Conservation (phyloP, 306 rosid genomes). For the Urtica urens region DNA sequence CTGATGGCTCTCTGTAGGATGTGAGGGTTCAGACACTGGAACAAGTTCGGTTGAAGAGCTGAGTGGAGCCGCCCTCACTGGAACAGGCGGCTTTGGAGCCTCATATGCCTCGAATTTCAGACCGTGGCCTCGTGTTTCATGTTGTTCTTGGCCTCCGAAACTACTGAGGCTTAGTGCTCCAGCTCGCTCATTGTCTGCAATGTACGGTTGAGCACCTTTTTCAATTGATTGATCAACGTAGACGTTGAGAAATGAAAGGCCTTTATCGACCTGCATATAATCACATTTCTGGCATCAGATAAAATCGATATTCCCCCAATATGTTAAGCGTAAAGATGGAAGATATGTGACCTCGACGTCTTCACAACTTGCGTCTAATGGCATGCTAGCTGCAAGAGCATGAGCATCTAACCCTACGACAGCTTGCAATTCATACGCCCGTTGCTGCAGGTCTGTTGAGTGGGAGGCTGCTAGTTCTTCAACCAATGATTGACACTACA, state of each 20-base stretch:
- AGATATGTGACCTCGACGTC: constrained; percentile 54
- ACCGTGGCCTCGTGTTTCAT: constrained; percentile 45
- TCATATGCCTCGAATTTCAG: constrained; percentile 84
- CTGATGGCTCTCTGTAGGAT: constrained; percentile 45
- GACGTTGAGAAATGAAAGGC: constrained; percentile 53
- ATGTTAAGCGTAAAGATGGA: background rate
- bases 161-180: constrained; percentile 32
- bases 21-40: constrained; percentile 50
- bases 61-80: constrained; percentile 30
- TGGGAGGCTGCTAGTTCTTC: constrained; percentile 79
- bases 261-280: constrained; percentile 49
- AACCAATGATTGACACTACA: constrained; percentile 64
- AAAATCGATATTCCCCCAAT: background rate
- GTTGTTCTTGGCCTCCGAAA: constrained; percentile 48
- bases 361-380: constrained; percentile 71
- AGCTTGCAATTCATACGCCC: constrained; percentile 84
- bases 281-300: background rate
- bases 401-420: constrained; percentile 40
- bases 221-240: constrained; percentile 53
- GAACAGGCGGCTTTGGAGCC: constrained; percentile 52
- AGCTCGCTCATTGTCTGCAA: constrained; percentile 52
- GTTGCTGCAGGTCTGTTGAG: constrained; percentile 89
- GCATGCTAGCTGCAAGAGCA: constrained; percentile 48
- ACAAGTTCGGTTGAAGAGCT: constrained; percentile 48
- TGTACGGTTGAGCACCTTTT: constrained; percentile 72